phyloP scores from a whole-genome alignment of 805 yeast species.

The Kazachstania psychrophila region DNA sequence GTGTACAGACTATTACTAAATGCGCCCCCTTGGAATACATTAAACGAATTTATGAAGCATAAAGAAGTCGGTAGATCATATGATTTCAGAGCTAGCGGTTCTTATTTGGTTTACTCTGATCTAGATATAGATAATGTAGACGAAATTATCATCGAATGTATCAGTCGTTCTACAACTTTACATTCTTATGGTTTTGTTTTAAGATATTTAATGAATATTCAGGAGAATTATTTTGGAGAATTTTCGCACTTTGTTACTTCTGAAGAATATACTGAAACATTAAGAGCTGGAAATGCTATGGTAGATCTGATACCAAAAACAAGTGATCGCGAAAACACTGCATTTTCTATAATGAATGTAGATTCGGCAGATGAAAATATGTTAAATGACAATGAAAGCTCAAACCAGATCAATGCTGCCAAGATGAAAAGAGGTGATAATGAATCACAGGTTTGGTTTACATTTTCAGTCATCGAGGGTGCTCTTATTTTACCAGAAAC shows the following conservation, averaged over 20 bases:
- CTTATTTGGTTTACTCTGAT: constrained; percentile 50
- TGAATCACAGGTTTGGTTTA: constrained; percentile 69
- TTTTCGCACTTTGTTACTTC: constrained; percentile 72
- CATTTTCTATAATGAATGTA: not conserved
- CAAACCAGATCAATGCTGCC: constrained; percentile 4
- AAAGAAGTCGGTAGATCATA: constrained; percentile 60
- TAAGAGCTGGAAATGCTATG: not conserved
- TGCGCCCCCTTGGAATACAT: constrained; percentile 90
- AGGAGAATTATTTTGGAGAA: constrained; percentile 89
- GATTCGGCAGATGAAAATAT: not conserved
- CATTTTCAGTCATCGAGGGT: constrained; percentile 63
- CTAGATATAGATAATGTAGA: constrained; percentile 63
- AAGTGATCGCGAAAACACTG: not conserved
- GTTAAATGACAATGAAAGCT: no score
- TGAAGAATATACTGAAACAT: constrained; percentile 55
- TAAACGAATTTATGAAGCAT: constrained; percentile 55
- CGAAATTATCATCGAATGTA: constrained; percentile 52
- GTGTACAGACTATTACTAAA: constrained; percentile 53
- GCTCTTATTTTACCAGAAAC: constrained; percentile 63
- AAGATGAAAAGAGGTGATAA: constrained; percentile 43
- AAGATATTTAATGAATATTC: constrained; percentile 61
- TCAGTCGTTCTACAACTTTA: constrained; percentile 57
- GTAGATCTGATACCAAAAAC: not conserved
- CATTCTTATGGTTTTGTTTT: constrained; percentile 73
- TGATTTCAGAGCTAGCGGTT: constrained; percentile 53